Evolutionary conservation across 2,329 filamentous ascomycete species (phyloP), one percentile per base, ranked within the genome.

Genomic region (Rutstroemia sp.): DNA sequence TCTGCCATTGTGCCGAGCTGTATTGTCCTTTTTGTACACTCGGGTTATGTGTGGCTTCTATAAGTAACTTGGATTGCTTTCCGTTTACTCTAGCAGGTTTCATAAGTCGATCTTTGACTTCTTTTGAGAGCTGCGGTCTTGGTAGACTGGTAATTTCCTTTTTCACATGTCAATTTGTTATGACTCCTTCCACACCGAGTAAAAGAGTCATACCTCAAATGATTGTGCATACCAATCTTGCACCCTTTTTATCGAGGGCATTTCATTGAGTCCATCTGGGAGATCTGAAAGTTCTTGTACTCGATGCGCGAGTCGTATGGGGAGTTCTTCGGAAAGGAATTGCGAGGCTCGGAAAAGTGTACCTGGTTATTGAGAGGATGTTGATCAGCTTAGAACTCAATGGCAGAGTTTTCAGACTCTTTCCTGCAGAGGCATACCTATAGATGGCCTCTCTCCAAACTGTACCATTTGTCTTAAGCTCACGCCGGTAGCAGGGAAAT

Each of bases 181-280:
- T 34, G 41, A 5, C 16, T 52, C 47, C 60, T 47, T 61, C 8
- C 48, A 21, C 39, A 41, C 34, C 7, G 30, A 42, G 37, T 39
- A 21, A 30, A 42, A 37, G 53, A 34, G 37, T 41, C 81, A 66
- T 81, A 96, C 92, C 84, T 99, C 94, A 69, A 99, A 99, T 52
- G 94, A 99, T 76, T 99, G 94, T 62, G 92, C 94, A 73, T 99
- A 99, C 94, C 94, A 99, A 69, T 97, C 92, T 71, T 92, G 88
- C 64, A 99, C 94, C 69, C 87, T 90, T 71, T 87, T 86, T 64
- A 99, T 96, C 10, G 94, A 97, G 41, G 92, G 90, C 94, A 99
- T 97, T 65, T 97, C 92, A 71, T 90, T 96, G 60, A 99, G 82
- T 56, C 94, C 94, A 80, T 99, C 94, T 38, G 94, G 94, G 2